A percentile compares a stretch with the other conserved stretches of the same genome.
Evolutionary conservation across 2,329 filamentous ascomycete genomes (phyloP).

Genomic region (Fusarium burgessii): DNA sequence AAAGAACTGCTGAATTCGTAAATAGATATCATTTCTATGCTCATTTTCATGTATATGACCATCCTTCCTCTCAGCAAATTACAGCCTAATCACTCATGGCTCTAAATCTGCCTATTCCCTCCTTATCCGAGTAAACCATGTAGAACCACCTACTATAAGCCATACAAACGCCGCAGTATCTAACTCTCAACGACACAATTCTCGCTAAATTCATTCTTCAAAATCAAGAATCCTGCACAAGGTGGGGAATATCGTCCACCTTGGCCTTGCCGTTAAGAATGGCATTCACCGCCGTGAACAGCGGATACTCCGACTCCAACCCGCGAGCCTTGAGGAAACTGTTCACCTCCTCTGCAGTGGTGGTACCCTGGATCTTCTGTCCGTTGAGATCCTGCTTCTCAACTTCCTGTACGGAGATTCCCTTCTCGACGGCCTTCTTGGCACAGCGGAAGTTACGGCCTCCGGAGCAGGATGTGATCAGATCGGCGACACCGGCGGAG

Average conservation of each 20-base stretch:
- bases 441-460: constrained; percentile 96
- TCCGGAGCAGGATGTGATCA: constrained; percentile 93
- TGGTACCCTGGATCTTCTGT: constrained; percentile 95
- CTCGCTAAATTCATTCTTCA: constrained; percentile 3
- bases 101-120: constrained; percentile 28
- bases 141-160: constrained; percentile 22
- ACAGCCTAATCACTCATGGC: not conserved
- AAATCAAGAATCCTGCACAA: constrained; percentile 62
- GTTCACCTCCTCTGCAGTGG: constrained; percentile 92
- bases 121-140: constrained; percentile 15
- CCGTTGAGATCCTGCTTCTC: constrained; percentile 93
- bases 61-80: not conserved
- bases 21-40: constrained; percentile 19
- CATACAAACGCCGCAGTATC: constrained; percentile 41
- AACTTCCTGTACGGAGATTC: constrained; percentile 84
- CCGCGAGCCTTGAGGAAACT: constrained; percentile 84
- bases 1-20: not conserved
- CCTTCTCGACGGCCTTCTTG: constrained; percentile 84
- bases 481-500: constrained; percentile 91
- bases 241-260: constrained; percentile 82
- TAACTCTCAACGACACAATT: constrained; percentile 20
- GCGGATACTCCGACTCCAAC: constrained; percentile 84
- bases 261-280: constrained; percentile 82
- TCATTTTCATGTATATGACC: not conserved
- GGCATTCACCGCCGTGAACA: constrained; percentile 89